Base-by-base conservation (phyloP, 179 eudicot genomes). In the Silene noctiflora region DNA sequence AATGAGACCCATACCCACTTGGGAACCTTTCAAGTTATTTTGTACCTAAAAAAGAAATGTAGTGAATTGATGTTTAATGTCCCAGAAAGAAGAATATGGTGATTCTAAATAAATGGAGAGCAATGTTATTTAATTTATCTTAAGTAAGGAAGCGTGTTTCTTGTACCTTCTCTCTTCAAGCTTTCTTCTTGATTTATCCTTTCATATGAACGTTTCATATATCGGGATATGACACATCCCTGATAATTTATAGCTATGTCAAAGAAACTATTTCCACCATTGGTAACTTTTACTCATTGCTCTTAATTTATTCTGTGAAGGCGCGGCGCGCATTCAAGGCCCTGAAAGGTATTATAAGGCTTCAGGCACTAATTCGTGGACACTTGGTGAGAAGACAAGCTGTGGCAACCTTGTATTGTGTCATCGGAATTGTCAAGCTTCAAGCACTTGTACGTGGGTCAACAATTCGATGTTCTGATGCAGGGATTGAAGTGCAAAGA, bases 321-420 rank as follows among this genome's bases (percentile, higher is more conserved):
- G 99, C 99, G 67, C 97, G 99, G 29, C 90, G 99, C 16, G 97
- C 97, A 75, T 96, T 93, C 81, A 82, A 91, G 83, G 97, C 99
- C 59, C 90, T 96, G 67, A 96, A 93, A 85, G 98, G 99, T 79
- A 93, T 96, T 81, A 96, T 96, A 87, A 90, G 97, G 89, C 87
- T 96, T 75, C 99, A 96, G 87, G 98, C 99, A 68, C 97, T 96
- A 46, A 86, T 93, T 82, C 97, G 99, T 33, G 99, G 99, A 66
- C 98, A 93, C 84, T 78, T 93, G 85, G 99, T 96, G 60, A 86
- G 99, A 81, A 88, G 99, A 78, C 99, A 96, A 83, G 99, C 99
- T 69, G 89, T 90, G 85, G 88, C 93, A 61, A 91, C 99, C 75
- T 84, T 96, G 79, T 83, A 84, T 67, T 93, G 92, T 79, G 86